Conservation (phyloP, 208 protist genomes). For the Trypanosoma mega region DNA sequence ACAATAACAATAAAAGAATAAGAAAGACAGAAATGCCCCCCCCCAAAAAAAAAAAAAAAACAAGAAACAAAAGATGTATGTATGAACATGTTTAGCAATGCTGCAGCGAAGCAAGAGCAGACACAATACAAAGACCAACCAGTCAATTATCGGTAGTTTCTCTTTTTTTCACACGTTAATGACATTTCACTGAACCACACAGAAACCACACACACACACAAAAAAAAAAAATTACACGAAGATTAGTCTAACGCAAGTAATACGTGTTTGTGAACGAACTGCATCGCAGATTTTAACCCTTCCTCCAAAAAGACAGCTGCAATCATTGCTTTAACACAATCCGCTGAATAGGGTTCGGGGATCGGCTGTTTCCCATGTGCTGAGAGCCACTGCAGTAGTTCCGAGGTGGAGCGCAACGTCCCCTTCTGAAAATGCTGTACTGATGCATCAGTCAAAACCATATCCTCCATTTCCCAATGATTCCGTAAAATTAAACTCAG, state of each 20-base stretch:
- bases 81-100: too few species aligned
- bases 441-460: slow-evolving; percentile 84
- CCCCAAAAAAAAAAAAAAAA: neutral
- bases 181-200: too few species aligned
- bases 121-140: too few species aligned
- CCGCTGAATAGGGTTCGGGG: slow-evolving; percentile 71
- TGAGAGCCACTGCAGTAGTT: slow-evolving; percentile 58
- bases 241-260: slow-evolving; percentile 39
- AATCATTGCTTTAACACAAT: slow-evolving; percentile 70
- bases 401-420: slow-evolving; percentile 44
- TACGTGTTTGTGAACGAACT: slow-evolving; percentile 57
- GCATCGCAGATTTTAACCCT: slow-evolving; percentile 41
- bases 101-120: too few species aligned
- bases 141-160: too few species aligned
- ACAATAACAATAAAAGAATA: slow-evolving; percentile 19
- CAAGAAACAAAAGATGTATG: too few species aligned
- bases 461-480: slow-evolving; percentile 77
- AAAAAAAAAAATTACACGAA: slow-evolving; percentile 3
- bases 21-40: slow-evolving; percentile 7
- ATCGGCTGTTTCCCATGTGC: slow-evolving; percentile 35
- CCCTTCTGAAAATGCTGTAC: slow-evolving; percentile 59
- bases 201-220: too few species aligned
- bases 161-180: too few species aligned
- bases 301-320: slow-evolving; percentile 72
- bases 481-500: slow-evolving; percentile 65